Evolutionary conservation across 345 rosid species (phyloP).

Genomic region (Cardamine occulta): DNA sequence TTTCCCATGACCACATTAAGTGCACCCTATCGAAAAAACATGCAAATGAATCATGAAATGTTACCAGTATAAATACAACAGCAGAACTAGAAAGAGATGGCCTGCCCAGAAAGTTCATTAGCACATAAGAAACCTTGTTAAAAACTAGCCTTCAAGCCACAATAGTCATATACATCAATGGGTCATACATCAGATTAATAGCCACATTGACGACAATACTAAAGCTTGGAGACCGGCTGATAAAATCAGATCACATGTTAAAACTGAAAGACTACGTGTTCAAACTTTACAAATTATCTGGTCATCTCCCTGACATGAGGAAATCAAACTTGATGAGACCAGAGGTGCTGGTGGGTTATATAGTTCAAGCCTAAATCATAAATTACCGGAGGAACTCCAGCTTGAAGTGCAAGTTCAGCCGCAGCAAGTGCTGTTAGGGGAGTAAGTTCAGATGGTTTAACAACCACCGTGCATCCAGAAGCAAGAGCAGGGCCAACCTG

Average conservation of each 20-base stretch:
- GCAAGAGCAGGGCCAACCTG: conserved; percentile 99
- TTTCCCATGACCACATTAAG: conserved; percentile 88
- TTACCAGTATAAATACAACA: neutral
- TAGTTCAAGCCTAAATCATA: conserved; percentile 30
- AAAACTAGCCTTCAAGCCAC: conserved; percentile 26
- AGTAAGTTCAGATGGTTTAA: conserved; percentile 95
- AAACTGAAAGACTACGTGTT: conserved; percentile 6
- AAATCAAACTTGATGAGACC: conserved; percentile 17
- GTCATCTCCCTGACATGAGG: conserved; percentile 12
- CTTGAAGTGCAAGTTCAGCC: conserved; percentile 92
- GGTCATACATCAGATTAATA: conserved; percentile 13
- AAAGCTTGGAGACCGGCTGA: neutral
- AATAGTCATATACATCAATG: conserved; percentile 23
- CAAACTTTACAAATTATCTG: conserved; percentile 14
- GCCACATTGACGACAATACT: conserved; percentile 28
- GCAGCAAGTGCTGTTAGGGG: conserved; percentile 97
- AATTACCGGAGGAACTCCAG: conserved; percentile 97
- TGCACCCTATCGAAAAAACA: conserved; percentile 61
- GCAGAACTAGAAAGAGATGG: conserved; percentile 5
- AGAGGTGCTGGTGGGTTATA: conserved; percentile 23
- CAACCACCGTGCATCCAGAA: conserved; percentile 94
- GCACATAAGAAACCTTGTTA: conserved; percentile 15
- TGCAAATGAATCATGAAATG: conserved; percentile 26
- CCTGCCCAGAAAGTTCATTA: conserved; percentile 14
- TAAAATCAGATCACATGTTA: conserved; percentile 24